Evolutionary conservation across 140 eudicot species (phyloP).

Genomic region (Ambrosia hybrid): DNA sequence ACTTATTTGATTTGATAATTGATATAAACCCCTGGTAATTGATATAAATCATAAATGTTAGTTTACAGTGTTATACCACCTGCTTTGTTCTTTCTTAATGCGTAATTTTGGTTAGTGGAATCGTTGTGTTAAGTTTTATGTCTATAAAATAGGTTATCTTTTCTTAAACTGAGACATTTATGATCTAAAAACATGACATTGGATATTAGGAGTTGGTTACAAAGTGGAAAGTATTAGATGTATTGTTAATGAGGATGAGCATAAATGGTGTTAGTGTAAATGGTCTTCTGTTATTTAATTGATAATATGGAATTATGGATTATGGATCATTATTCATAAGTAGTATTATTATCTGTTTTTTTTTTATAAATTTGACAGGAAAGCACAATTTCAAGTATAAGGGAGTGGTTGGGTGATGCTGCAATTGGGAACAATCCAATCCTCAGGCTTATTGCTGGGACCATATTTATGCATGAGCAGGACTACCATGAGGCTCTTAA

Average conservation of each 20-base stretch:
- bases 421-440: conserved; percentile 85
- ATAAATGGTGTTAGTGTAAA: conserved; percentile 2
- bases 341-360: conserved; percentile 1
- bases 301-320: no score
- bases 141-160: neutral
- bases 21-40: no score
- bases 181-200: conserved; percentile 4
- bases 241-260: conserved; percentile 11
- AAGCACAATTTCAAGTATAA: conserved; percentile 57
- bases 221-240: conserved; percentile 12
- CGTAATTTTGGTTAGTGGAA: conserved; percentile 1
- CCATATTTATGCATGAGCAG: conserved; percentile 80
- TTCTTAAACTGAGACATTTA: neutral
- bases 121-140: neutral
- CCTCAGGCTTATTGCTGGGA: conserved; percentile 87
- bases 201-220: neutral
- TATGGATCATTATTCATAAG: no score
- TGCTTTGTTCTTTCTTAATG: conserved; percentile 8
- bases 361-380: conserved; percentile 57
- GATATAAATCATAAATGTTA: no score
- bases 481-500: conserved; percentile 89
- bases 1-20: neutral
- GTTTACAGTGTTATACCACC: neutral
- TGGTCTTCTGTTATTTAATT: no score
- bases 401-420: conserved; percentile 78